Base-by-base conservation (phyloP, 208 protist species). In the Acanthamoeba sp. region DNA sequence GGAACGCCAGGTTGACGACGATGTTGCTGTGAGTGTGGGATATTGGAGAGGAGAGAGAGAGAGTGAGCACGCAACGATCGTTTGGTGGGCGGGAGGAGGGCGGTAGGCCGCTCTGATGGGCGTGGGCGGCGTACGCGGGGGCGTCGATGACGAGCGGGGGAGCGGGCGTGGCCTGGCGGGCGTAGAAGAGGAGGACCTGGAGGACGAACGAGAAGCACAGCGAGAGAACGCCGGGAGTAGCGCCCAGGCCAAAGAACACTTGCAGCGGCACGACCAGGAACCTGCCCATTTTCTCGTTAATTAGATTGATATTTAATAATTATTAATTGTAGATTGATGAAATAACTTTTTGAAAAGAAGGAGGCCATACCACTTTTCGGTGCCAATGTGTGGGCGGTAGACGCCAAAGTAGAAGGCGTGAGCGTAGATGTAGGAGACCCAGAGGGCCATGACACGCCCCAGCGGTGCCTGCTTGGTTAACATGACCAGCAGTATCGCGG, bases 321-420 rank as follows among this genome's bases (percentile, higher is more conserved):
- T 73, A 38, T 40, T 22, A 7, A 32, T 73, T 32, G 1, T 78
- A 45, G 20, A 48, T 45, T n/a, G 3, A 59, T 20, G 42, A 85
- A 57, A 85, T 27, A 85, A 32, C 4, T 66, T 24, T 66, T 66
- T 48, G 1, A 85, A 78, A 36, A 57, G 50, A 16, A 2, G 45
- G 2, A 22, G 45, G 12, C 5, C 3, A 38, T 85, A 57, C 76
- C 76, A 85, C 36, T 85, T 85, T 5, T 85, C 76, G 76, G 76
- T 85, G 76, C 76, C 76, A 20, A 85, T 40, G 40, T 85, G 38
- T 0, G 76, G 76, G 1, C 76, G 48, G 29, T 59, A 85, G 42
- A 85, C 22, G n/a, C 29, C 76, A 57, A 38, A 85, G 76, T 85
- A 85, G 45, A 55, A 85, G 42, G 76, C 76, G 48, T 85, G 76